Evolutionary conservation across 73 alveolate species (phyloP).

Genomic region (Diophrys sp.): DNA sequence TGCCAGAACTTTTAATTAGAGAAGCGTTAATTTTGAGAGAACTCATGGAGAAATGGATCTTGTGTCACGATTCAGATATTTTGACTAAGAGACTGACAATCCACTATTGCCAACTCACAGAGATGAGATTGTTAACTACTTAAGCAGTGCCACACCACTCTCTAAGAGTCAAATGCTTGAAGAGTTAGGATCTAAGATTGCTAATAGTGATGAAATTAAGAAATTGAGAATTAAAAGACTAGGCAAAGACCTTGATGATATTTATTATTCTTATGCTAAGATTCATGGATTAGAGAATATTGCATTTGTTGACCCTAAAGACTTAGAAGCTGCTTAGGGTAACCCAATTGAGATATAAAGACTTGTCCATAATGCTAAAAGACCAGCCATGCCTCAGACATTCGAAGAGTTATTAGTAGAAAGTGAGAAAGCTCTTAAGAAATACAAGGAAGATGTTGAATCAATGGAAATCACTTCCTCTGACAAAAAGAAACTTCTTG

Average conservation of each 20-base stretch:
- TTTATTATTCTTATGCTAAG: slow-evolving; percentile 53
- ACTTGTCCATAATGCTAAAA: slow-evolving; percentile 32
- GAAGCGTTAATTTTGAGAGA: slow-evolving; percentile 7
- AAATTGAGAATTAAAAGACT: slow-evolving; percentile 9
- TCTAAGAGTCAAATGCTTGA: background rate
- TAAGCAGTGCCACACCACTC: background rate
- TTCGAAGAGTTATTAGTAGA: slow-evolving; percentile 17
- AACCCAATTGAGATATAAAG: slow-evolving; percentile 50
- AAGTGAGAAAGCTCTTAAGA: slow-evolving; percentile 10
- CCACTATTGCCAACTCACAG: background rate
- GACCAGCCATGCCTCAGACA: slow-evolving; percentile 14
- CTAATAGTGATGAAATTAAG: slow-evolving; percentile 12
- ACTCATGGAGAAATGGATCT: slow-evolving; percentile 31
- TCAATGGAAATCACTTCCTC: slow-evolving; percentile 18
- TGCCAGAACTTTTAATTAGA: slow-evolving; percentile 24
- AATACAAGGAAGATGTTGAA: slow-evolving; percentile 23
- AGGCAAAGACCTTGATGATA: slow-evolving; percentile 56
- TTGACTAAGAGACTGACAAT: slow-evolving; percentile 8
- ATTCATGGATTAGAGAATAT: slow-evolving; percentile 67
- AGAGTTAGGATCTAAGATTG: slow-evolving; percentile 10
- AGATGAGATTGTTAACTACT: slow-evolving; percentile 2
- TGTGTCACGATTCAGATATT: slow-evolving; percentile 44
- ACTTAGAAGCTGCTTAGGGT: slow-evolving; percentile 22
- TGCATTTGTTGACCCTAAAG: slow-evolving; percentile 45
- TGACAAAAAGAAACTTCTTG: slow-evolving; percentile 52